Evolutionary conservation across 495 filamentous ascomycete species (phyloP).

Genomic region (Aspergillus sclerotiicarbonarius): DNA sequence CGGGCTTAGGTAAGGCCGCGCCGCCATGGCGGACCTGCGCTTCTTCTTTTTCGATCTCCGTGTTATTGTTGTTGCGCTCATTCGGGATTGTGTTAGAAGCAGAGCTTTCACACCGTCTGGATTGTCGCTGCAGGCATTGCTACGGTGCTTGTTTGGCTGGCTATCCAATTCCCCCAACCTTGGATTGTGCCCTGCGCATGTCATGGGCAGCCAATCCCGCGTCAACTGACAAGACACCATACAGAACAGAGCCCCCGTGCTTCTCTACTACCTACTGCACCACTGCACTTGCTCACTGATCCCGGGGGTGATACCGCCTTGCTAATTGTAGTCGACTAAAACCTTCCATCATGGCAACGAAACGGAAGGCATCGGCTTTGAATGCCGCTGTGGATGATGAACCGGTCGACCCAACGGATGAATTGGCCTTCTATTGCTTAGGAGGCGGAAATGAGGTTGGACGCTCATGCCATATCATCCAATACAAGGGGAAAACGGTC

Average conservation of each 20-base stretch:
- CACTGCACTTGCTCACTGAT: background rate
- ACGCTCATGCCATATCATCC: slow-evolving; percentile 93
- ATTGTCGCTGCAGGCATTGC: background rate
- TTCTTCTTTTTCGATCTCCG: slow-evolving; percentile 7
- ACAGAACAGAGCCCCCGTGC: background rate
- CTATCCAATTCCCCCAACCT: background rate
- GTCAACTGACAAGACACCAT: slow-evolving; percentile 2
- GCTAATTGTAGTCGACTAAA: background rate
- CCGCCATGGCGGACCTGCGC: slow-evolving; percentile 5
- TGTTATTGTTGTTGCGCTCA: background rate
- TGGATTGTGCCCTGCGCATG: slow-evolving; percentile 6
- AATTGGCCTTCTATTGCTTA: slow-evolving; percentile 88
- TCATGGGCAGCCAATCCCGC: slow-evolving; percentile 13
- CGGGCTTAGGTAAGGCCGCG: slow-evolving; percentile 8
- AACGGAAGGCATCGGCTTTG: slow-evolving; percentile 71
- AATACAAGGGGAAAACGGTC: slow-evolving; percentile 98
- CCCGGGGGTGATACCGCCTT: background rate
- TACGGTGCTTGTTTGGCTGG: background rate
- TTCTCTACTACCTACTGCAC: background rate
- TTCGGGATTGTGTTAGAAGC: background rate
- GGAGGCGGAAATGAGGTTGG: slow-evolving; percentile 97
- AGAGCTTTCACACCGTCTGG: background rate
- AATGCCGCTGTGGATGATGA: slow-evolving; percentile 59
- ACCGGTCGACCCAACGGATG: slow-evolving; percentile 75
- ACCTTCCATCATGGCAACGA: slow-evolving; percentile 60